Conservation (phyloP, 257 asterid species). For the Pogostemon cablin region DNA sequence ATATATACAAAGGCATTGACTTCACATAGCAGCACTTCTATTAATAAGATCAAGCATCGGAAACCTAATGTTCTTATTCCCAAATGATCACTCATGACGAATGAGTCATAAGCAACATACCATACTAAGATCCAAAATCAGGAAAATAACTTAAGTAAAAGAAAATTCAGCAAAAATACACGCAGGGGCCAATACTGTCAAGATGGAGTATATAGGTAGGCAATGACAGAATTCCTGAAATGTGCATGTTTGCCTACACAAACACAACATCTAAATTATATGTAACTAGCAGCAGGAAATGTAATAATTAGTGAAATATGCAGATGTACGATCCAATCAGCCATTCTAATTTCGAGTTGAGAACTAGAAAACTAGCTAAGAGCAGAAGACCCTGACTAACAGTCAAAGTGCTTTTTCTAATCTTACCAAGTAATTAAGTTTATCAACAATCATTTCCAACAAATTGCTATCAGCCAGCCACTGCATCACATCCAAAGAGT, state of each 20-base stretch:
- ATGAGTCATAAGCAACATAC: slow-evolving; percentile 3
- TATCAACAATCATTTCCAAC: slow-evolving; percentile 96
- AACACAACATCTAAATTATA: not conserved
- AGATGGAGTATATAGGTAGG: slow-evolving; percentile 24
- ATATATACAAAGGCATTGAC: slow-evolving; percentile 27
- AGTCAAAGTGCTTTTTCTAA: slow-evolving; percentile 9
- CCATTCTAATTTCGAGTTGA: not conserved
- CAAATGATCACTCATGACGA: slow-evolving; percentile 9
- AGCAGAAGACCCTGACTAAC: slow-evolving; percentile 6
- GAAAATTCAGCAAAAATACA: slow-evolving; percentile 5
- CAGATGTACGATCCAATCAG: not conserved
- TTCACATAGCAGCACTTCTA: slow-evolving; percentile 20
- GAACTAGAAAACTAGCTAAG: slow-evolving; percentile 25
- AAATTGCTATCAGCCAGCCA: slow-evolving; percentile 94
- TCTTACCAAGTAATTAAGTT: slow-evolving; percentile 77
- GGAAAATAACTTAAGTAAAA: slow-evolving; percentile 8
- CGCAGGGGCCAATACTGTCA: slow-evolving; percentile 1
- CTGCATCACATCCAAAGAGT: slow-evolving; percentile 82
- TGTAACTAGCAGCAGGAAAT: slow-evolving; percentile 1
- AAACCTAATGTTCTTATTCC: slow-evolving; percentile 18
- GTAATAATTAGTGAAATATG: not conserved
- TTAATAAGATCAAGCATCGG: slow-evolving; percentile 11
- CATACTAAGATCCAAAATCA: slow-evolving; percentile 12
- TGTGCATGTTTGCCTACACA: slow-evolving; percentile 1
- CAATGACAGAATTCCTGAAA: slow-evolving; percentile 6